Conservation (phyloP, 2,329 filamentous ascomycete species). For the Dryadomyces quercivorus region DNA sequence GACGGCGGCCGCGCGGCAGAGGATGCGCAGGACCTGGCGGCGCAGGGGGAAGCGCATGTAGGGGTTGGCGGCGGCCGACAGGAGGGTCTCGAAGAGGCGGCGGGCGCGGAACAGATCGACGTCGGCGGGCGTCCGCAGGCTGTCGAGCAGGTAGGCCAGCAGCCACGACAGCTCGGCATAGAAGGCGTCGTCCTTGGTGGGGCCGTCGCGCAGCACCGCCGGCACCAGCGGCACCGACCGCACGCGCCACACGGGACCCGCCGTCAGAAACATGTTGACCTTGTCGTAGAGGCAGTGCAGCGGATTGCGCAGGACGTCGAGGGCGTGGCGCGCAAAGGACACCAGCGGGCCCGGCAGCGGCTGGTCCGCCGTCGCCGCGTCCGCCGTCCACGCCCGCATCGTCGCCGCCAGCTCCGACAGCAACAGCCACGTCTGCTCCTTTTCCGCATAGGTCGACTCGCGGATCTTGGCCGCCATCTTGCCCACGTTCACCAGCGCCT, state of each 20-base stretch:
- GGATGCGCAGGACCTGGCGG: slow-evolving; percentile 45
- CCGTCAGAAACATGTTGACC: slow-evolving; percentile 72
- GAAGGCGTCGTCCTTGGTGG: slow-evolving; percentile 60
- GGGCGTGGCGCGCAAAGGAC: slow-evolving; percentile 60
- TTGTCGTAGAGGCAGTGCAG: slow-evolving; percentile 77
- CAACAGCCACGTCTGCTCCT: slow-evolving; percentile 66
- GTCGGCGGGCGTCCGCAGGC: slow-evolving; percentile 46
- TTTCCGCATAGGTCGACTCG: slow-evolving; percentile 61
- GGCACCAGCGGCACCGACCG: slow-evolving; percentile 62
- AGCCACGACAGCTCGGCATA: slow-evolving; percentile 67
- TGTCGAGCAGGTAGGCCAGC: slow-evolving; percentile 56
- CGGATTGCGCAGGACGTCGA: slow-evolving; percentile 62
- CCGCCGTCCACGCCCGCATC: slow-evolving; percentile 35
- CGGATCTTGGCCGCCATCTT: slow-evolving; percentile 53
- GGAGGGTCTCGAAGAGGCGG: slow-evolving; percentile 62
- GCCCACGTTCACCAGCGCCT: slow-evolving; percentile 58
- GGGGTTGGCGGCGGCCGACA: slow-evolving; percentile 56
- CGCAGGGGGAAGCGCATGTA: slow-evolving; percentile 47
- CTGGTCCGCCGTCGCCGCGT: slow-evolving; percentile 15
- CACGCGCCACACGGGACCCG: slow-evolving; percentile 62
- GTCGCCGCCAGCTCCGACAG: slow-evolving; percentile 74
- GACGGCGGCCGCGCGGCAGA: slow-evolving; percentile 56
- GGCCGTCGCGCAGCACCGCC: slow-evolving; percentile 49
- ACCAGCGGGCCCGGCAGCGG: slow-evolving; percentile 62
- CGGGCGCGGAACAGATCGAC: slow-evolving; percentile 47